phyloP scores from a whole-genome alignment of 306 rosid species.

The Citrullus amarus region DNA sequence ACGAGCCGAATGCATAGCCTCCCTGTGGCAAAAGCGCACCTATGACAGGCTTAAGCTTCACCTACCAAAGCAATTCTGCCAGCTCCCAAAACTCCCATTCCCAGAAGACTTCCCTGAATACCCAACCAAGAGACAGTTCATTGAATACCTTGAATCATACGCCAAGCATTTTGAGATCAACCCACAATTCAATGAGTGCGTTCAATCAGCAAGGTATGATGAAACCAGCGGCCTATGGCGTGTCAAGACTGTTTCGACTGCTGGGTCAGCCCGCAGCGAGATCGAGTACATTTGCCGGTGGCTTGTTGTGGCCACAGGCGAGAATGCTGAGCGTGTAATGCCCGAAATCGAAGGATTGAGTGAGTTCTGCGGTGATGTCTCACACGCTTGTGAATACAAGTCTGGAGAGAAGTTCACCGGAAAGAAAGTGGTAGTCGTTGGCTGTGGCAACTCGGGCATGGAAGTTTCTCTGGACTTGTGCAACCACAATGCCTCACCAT shows the following conservation, averaged over 20 bases:
- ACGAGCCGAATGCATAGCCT: constrained; percentile 77
- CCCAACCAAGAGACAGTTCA: constrained; percentile 72
- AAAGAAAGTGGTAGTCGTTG: constrained; percentile 43
- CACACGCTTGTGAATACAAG: constrained; percentile 36
- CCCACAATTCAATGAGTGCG: constrained; percentile 75
- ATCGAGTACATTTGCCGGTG: constrained; percentile 74
- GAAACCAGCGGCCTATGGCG: constrained; percentile 77
- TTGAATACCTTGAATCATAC: constrained; percentile 65
- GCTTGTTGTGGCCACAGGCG: constrained; percentile 94
- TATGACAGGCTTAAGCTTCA: constrained; percentile 86
- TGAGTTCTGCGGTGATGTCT: constrained; percentile 30
- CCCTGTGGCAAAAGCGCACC: constrained; percentile 83
- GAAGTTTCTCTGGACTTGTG: constrained; percentile 80
- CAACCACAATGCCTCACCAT: constrained; percentile 73
- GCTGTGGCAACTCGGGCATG: constrained; percentile 61
- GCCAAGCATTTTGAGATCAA: constrained; percentile 52
- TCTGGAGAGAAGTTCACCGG: constrained; percentile 20
- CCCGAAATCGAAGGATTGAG: constrained; percentile 64
- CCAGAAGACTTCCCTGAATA: constrained; percentile 75
- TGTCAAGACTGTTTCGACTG: constrained; percentile 36
- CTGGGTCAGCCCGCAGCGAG: constrained; percentile 19
- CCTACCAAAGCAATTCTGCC: constrained; percentile 87
- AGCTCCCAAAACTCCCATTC: constrained; percentile 74
- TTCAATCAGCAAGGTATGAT: constrained; percentile 56
- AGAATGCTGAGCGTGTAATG: constrained; percentile 72